A percentile compares a stretch with the other conserved stretches of the same genome.
These are phyloP conservation scores for Allium fistulosum DNA, from an alignment of 106 monocot species.

Conservation along the genomic window DNA sequence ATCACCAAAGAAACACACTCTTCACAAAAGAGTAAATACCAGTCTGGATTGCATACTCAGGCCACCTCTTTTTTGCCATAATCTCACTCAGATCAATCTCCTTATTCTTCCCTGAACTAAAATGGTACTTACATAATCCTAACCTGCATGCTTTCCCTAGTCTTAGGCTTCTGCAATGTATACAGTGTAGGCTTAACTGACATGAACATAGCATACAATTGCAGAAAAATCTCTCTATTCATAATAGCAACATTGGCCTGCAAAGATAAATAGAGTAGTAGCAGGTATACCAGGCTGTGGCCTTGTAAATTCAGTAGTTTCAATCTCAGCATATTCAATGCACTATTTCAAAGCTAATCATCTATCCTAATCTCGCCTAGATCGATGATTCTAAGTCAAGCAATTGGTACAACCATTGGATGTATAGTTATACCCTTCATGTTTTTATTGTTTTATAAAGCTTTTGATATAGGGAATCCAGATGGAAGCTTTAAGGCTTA, in stretches of 20 bases:
- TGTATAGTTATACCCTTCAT: constrained; percentile 70
- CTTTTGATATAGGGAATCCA: constrained; percentile 85
- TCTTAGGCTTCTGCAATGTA: constrained; percentile 85
- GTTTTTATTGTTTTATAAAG: constrained; percentile 85
- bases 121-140: constrained; percentile 74
- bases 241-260: constrained; percentile 69
- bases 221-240: constrained; percentile 77
- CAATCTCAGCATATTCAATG: constrained; percentile 82
- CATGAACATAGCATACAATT: constrained; percentile 97
- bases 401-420: constrained; percentile 71
- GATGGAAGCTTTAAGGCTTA: constrained; percentile 82
- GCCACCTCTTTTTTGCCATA: constrained; percentile 41
- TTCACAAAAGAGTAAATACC: constrained; percentile 70
- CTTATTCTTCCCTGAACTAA: constrained; percentile 66
- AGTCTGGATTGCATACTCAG: constrained; percentile 57
- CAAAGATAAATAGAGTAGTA: constrained; percentile 52
- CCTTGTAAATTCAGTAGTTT: constrained; percentile 78
- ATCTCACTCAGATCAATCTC: constrained; percentile 57
- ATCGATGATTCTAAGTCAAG: constrained; percentile 80
- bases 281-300: constrained; percentile 76
- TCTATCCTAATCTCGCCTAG: constrained; percentile 71
- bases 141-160: constrained; percentile 66
- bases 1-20: constrained; percentile 46
- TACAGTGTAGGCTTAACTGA: constrained; percentile 88
- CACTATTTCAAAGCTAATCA: constrained; percentile 87